Base-by-base conservation (phyloP, 2,329 filamentous ascomycete genomes). In the Colletotrichum incanum region DNA sequence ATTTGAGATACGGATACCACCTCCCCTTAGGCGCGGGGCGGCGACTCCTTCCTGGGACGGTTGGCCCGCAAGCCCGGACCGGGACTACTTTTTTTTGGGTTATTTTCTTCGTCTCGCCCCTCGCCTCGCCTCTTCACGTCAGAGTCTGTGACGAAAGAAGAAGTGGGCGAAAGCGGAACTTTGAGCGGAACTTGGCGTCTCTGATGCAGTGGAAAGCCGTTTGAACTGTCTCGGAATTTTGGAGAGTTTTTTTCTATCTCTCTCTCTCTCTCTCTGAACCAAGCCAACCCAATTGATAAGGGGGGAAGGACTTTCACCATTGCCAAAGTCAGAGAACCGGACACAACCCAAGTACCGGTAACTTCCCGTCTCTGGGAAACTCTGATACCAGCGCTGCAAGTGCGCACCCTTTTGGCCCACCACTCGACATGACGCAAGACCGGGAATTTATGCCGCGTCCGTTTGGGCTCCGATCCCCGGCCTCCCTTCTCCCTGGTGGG, bases 361-460 rank as follows among this genome's bases (percentile, higher is more conserved):
- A 3, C 28, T 34, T 55, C 5, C 14, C 11, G 12, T 37, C 20
- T n/a, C 4, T 37, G 18, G 11, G 18, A n/a, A 47, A 55, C 39
- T 41, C 56, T 49, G 55, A 56, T 50, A 31, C 18, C 16, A 63
- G 12, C 65, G 28, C 26, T 20, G 3, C 23, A 11, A 20, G 18
- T 65, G 67, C 31, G 71, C 71, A 73, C 67, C 67, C 45, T 50
- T 66, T 18, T 39, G 71, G 66, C 55, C 71, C 59, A 70, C 62
- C 43, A n/a, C 39, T 26, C 8, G 45, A 56, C 49, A 71, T 73
- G 66, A 71, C 71, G 71, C 66, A 73, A 72, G 69, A 64, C 45
- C 59, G 65, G 69, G 26, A 37, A 11, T 69, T 69, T 72, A 64
- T 69, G 58, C 69, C 65, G 69, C 65, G 69, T 69, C 69, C 65